Evolutionary conservation across 371 early-diverging fungal species (phyloP).

Genomic region (Cokeromyces recurvatus): DNA sequence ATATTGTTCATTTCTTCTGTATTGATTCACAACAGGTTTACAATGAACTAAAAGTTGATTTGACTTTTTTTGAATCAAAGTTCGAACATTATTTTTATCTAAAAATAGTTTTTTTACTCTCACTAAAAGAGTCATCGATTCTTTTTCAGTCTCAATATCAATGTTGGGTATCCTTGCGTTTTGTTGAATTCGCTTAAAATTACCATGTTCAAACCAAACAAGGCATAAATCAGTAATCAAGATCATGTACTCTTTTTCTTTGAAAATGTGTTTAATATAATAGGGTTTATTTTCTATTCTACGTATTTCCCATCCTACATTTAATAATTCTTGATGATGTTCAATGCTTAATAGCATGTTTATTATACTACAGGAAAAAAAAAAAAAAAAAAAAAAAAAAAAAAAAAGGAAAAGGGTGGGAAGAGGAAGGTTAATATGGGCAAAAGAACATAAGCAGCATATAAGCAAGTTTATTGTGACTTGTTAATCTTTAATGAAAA

Average conservation of each 20-base stretch:
- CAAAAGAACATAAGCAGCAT: neutral
- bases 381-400: slow-evolving; percentile 2
- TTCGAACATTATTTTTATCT: neutral
- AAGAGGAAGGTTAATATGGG: neutral
- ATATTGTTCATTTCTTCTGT: neutral
- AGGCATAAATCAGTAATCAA: slow-evolving; percentile 8
- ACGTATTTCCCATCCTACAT: slow-evolving; percentile 1
- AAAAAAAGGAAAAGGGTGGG: no score
- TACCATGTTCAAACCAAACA: slow-evolving; percentile 18
- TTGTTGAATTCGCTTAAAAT: slow-evolving; percentile 3
- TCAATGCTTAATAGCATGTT: slow-evolving; percentile 2
- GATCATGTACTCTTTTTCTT: slow-evolving; percentile 5
- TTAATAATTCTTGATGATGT: slow-evolving; percentile 1
- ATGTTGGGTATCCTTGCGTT: slow-evolving; percentile 2
- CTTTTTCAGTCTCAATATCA: slow-evolving; percentile 9
- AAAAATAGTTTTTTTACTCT: neutral
- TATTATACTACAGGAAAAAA: neutral
- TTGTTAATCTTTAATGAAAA: slow-evolving; percentile 88
- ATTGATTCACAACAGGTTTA: neutral
- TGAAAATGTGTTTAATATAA: slow-evolving; percentile 14
- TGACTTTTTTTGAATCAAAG: neutral
- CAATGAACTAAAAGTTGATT: no score
- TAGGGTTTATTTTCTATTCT: slow-evolving; percentile 1
- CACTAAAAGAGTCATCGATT: neutral
- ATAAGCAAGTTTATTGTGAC: slow-evolving; percentile 10